Evolutionary conservation across 2,329 filamentous ascomycete species (phyloP), one percentile per base, ranked within the genome.

Genomic region (Dryadomyces quercivorus): DNA sequence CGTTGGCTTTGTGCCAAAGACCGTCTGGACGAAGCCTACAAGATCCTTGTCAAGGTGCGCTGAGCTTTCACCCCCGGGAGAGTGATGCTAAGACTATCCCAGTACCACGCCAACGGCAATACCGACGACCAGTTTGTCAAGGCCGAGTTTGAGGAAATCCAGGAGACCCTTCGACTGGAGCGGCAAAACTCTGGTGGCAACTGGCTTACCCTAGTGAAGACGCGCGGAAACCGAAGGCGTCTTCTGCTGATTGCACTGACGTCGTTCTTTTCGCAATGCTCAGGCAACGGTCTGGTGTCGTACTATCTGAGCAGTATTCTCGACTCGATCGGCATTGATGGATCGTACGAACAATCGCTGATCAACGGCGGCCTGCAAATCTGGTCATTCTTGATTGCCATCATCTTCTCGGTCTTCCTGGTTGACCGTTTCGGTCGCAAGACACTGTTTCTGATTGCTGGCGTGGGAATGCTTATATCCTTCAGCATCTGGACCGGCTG

Each of bases 71-170:
- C 5, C 5, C 15, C 45, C 4, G 13, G 9, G 45, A 47, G 9
- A 13, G 9, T 8, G 26, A 5, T 8, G 20, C 45, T 22, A 12
- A 47, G 2, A 12, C 21, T 53, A 26, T 38, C 31, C 36, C 50
- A 54, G 48, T 50, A 50, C 26, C 53, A 55, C 34, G 53, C 18
- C 36, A 34, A 34, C 20, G 53, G 48, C 13, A 38, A 55, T 40
- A 65, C 73, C 18, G 61, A 67, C 49, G 67, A 74, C 57, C 57
- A 65, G 9, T 65, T 68, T 18, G 74, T 77, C 6, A 67, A 72
- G 52, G 69, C 70, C 57, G 72, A 77, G 55, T 72, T 67, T 57
- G 62, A 65, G 10, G 73, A 77, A 61, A 77, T 77, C 58, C 65
- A 69, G 57, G 69, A 72, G 55, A 75, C 73, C 5, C 65, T 76